These are phyloP conservation scores for Hypoxylon sp. DNA, from an alignment of 2,329 filamentous ascomycete genomes.

Conservation along the genomic window DNA sequence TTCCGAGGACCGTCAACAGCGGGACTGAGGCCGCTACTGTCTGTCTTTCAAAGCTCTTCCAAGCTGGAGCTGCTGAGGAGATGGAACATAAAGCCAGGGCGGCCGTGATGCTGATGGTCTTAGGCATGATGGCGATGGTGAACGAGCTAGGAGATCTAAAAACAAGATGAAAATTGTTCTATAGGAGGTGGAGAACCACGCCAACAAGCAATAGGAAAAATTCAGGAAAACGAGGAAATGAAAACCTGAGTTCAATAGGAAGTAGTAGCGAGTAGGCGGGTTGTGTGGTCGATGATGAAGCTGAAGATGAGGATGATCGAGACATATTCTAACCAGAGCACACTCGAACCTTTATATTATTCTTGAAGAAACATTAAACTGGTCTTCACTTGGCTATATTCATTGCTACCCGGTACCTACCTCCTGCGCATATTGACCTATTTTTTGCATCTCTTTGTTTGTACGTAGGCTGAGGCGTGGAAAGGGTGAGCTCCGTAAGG, in stretches of 20 bases:
- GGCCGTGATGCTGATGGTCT: conserved; percentile 46
- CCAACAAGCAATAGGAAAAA: conserved; percentile 12
- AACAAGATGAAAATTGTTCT: conserved; percentile 3
- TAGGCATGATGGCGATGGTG: conserved; percentile 48
- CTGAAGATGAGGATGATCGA: conserved; percentile 6
- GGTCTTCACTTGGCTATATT: no score
- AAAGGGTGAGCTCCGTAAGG: conserved; percentile 22
- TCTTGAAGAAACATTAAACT: not conserved
- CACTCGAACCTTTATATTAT: conserved; percentile 29
- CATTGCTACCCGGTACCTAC: not conserved
- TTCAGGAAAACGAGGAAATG: conserved; percentile 22
- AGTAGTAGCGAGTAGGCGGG: conserved; percentile 27
- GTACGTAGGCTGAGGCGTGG: conserved; percentile 6
- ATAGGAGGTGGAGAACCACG: conserved; percentile 4
- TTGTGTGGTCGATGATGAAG: conserved; percentile 13
- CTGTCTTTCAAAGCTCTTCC: no score
- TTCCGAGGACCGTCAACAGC: no score
- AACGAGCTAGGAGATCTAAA: conserved; percentile 13
- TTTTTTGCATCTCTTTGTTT: not conserved
- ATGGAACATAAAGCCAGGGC: conserved; percentile 52
- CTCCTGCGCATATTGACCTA: conserved; percentile 7
- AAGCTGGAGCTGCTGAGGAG: conserved; percentile 31
- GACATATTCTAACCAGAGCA: conserved; percentile 2
- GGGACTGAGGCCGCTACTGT: no score
- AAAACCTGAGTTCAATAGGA: conserved; percentile 5